These are phyloP conservation scores for Solanum arcanum DNA, from an alignment of 257 asterid species.

Conservation along the genomic window DNA sequence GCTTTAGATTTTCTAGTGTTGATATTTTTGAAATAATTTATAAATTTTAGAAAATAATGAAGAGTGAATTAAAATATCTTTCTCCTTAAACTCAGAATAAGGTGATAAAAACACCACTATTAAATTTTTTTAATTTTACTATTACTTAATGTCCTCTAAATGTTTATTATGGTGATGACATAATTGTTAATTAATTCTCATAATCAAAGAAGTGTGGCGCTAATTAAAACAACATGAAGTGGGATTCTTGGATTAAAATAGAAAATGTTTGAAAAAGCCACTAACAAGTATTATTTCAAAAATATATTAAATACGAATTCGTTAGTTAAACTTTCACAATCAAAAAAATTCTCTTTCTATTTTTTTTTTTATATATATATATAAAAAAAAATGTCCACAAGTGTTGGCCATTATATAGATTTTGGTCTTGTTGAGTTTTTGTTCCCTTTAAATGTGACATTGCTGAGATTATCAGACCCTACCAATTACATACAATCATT, in stretches of 20 bases:
- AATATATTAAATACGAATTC: not conserved
- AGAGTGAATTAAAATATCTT: not conserved
- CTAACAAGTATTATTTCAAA: not conserved
- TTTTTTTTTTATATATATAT: not conserved
- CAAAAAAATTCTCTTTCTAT: not conserved
- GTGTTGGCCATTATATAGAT: not conserved
- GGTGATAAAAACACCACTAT: not conserved
- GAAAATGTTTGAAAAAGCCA: not conserved
- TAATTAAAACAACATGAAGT: not conserved
- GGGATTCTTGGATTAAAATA: not conserved
- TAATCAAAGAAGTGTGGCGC: not conserved
- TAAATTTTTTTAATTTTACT: not conserved
- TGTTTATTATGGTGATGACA: not conserved
- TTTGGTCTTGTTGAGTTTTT: not conserved
- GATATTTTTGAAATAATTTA: not conserved
- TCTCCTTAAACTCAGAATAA: not conserved
- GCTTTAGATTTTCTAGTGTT: not conserved
- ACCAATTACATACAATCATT: not conserved
- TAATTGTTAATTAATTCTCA: not conserved
- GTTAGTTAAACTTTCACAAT: not conserved
- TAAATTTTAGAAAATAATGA: not conserved
- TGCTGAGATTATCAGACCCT: not conserved
- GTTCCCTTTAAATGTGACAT: conserved; percentile 1
- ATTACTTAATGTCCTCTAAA: not conserved
- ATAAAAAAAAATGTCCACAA: not conserved